phyloP scores from a whole-genome alignment of 202 grass and related monocot genomes.

The Cymbopogon flexuosus region DNA sequence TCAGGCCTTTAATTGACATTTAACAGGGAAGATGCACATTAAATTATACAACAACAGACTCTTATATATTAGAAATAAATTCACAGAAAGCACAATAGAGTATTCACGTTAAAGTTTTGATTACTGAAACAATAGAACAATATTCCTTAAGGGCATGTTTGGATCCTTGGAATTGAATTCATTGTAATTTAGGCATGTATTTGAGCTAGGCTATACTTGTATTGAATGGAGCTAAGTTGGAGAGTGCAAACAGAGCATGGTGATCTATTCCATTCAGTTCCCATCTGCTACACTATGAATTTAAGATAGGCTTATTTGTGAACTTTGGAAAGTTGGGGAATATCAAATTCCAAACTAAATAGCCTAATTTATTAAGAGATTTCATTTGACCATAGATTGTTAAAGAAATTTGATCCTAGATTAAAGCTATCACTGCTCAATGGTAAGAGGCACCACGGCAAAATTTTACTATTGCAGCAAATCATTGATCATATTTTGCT shows the following conservation, averaged over 20 bases:
- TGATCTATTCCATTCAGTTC: too few species aligned
- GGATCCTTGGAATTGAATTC: too few species aligned
- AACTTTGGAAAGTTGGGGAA: too few species aligned
- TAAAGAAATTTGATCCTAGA: constrained; percentile 1
- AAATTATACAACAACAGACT: neutral
- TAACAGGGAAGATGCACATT: neutral
- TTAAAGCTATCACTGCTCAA: neutral
- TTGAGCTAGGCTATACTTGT: too few species aligned
- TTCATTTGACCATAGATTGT: neutral
- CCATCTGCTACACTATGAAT: too few species aligned
- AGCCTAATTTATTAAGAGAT: neutral
- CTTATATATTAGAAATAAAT: neutral
- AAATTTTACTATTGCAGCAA: constrained; percentile 9
- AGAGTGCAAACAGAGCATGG: too few species aligned
- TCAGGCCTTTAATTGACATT: neutral
- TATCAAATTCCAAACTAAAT: too few species aligned
- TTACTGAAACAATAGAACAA: neutral
- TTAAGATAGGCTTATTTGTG: too few species aligned
- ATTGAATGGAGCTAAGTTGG: too few species aligned
- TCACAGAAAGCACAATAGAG: neutral
- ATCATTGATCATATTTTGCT: neutral
- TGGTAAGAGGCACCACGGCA: neutral
- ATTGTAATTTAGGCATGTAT: too few species aligned
- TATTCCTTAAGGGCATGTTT: neutral
- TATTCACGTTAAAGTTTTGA: neutral